Conservation (phyloP, 176 grass and related monocot genomes). For the Elaeis guineensis region DNA sequence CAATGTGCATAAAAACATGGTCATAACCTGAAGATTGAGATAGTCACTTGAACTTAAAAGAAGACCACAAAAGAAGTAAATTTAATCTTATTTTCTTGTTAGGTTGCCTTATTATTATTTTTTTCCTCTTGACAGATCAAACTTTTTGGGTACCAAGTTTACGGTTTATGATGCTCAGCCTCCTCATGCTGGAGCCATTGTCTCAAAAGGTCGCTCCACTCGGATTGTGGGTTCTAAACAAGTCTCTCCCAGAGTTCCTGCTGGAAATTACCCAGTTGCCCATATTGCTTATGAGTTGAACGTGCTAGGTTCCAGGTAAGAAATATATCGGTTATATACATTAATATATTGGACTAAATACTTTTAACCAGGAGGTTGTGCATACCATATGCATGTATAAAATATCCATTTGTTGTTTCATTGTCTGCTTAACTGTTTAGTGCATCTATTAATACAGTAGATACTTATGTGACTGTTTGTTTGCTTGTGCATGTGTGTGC, state of each 20-base stretch:
- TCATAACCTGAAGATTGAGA: too few species aligned
- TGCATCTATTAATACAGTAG: too few species aligned
- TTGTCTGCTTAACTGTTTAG: too few species aligned
- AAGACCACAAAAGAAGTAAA: too few species aligned
- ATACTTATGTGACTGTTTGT: too few species aligned
- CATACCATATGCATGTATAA: not conserved
- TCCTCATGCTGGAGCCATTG: conserved; percentile 37
- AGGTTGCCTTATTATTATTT: not conserved
- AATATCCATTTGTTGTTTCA: too few species aligned
- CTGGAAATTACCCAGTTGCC: conserved; percentile 73
- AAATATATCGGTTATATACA: not conserved
- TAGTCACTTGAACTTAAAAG: too few species aligned
- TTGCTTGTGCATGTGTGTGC: too few species aligned
- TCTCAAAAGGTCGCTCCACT: conserved; percentile 41
- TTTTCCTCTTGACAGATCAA: conserved; percentile 53
- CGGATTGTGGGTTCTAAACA: conserved; percentile 67
- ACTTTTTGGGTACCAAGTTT: conserved; percentile 90
- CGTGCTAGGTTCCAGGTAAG: conserved; percentile 75
- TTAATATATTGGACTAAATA: not conserved
- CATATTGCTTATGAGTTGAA: conserved; percentile 71
- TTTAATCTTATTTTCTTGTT: too few species aligned
- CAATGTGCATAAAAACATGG: too few species aligned
- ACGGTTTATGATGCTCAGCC: conserved; percentile 81
- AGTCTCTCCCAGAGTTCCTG: conserved; percentile 64
- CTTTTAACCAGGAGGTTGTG: not conserved